A percentile compares a stretch with the other conserved stretches of the same genome.
Evolutionary conservation across 148 eudicot species (phyloP).

Genomic region (Arctostaphylos glauca): DNA sequence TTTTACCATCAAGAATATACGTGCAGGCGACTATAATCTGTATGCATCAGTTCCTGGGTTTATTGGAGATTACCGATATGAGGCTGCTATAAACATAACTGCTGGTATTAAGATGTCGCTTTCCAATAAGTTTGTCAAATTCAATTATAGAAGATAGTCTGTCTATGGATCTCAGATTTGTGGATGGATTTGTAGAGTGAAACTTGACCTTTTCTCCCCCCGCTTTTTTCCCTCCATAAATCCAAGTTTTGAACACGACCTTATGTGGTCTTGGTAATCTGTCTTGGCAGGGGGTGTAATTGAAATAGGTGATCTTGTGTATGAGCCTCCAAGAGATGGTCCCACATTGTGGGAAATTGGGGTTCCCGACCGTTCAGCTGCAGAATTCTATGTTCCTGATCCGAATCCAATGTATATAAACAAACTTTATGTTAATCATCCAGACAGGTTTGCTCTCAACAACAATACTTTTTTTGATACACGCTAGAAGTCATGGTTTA

Average conservation of each 20-base stretch:
- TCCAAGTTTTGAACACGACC: not conserved
- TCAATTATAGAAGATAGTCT: not conserved
- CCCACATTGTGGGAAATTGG: constrained; percentile 98
- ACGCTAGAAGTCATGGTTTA: not conserved
- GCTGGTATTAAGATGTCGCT: constrained; percentile 39
- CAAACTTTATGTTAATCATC: constrained; percentile 61
- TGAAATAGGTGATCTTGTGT: constrained; percentile 50
- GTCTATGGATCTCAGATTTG: not conserved
- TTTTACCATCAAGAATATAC: constrained; percentile 50
- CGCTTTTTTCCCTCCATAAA: not conserved
- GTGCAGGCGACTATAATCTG: constrained; percentile 63
- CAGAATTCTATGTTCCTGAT: constrained; percentile 78
- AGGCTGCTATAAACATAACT: constrained; percentile 38
- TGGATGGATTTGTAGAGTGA: not conserved
- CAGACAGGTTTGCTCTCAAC: constrained; percentile 55
- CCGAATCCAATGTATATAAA: constrained; percentile 75
- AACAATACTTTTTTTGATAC: not conserved
- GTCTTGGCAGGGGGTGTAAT: not conserved
- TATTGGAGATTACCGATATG: constrained; percentile 66
- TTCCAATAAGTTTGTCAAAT: not conserved
- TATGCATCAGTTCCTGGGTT: constrained; percentile 80
- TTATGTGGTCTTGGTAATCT: not conserved
- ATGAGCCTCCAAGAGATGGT: constrained; percentile 79
- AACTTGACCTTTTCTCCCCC: not conserved
- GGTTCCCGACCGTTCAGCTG: constrained; percentile 82